Evolutionary conservation across 176 grass and related monocot genomes (phyloP).

Genomic region (Aechmea fasciata): DNA sequence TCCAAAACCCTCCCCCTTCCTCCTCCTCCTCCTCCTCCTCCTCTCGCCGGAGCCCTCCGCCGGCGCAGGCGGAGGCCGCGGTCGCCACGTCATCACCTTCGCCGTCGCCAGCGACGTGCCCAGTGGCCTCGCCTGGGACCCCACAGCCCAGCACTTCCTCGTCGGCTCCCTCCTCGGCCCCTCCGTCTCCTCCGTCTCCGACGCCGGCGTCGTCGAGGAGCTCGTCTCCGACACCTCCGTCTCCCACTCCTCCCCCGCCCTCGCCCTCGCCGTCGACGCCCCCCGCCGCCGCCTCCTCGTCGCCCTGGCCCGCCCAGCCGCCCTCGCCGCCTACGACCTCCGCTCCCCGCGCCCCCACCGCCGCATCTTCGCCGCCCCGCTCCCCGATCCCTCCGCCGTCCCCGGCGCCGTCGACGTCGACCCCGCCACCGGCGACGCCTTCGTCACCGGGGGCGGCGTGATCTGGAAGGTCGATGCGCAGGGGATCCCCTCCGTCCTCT

Average conservation of each 20-base stretch:
- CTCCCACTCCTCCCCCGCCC: neutral
- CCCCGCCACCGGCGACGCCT: slow-evolving; percentile 36
- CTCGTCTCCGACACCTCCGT: slow-evolving; percentile 33
- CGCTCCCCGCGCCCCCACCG: slow-evolving; percentile 47
- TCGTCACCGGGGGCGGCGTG: slow-evolving; percentile 41
- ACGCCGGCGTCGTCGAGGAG: slow-evolving; percentile 61
- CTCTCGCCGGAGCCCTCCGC: slow-evolving; percentile 39
- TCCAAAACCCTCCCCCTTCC: neutral
- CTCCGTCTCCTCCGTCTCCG: slow-evolving; percentile 54
- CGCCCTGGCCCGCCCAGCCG: slow-evolving; percentile 25
- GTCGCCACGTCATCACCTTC: slow-evolving; percentile 50
- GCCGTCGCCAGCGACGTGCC: slow-evolving; percentile 17
- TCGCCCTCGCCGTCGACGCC: slow-evolving; percentile 29
- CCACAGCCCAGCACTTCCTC: slow-evolving; percentile 63
- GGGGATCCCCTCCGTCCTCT: slow-evolving; percentile 29
- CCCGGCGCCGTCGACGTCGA: slow-evolving; percentile 64
- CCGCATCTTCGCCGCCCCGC: slow-evolving; percentile 33
- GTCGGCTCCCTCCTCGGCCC: slow-evolving; percentile 38
- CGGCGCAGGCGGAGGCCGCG: slow-evolving; percentile 7
- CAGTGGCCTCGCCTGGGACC: slow-evolving; percentile 64
- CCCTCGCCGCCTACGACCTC: slow-evolving; percentile 54
- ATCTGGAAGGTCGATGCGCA: slow-evolving; percentile 45
- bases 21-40: slow-evolving; percentile 11
- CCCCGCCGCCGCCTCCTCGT: slow-evolving; percentile 58
- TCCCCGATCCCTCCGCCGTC: slow-evolving; percentile 26